These are phyloP conservation scores for Creolimax fragrantissima DNA, from an alignment of 78 protist species.

Conservation along the genomic window DNA sequence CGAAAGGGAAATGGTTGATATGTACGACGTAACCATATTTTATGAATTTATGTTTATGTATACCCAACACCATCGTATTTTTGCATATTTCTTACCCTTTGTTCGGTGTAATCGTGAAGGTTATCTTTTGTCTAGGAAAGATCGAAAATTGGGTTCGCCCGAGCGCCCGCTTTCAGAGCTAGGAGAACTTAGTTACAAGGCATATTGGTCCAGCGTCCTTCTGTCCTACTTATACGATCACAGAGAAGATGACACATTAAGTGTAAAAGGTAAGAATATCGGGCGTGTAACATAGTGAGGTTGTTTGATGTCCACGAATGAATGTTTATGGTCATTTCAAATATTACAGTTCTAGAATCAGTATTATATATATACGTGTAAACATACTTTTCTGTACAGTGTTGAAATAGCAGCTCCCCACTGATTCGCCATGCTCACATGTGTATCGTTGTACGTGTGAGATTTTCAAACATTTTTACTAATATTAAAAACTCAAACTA, in stretches of 20 bases:
- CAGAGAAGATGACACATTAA: neutral
- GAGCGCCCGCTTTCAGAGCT: conserved; percentile 96
- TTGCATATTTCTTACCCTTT: too few relatives aligned
- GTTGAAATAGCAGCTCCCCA: neutral
- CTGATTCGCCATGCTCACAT: neutral
- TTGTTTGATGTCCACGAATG: neutral
- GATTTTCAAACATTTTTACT: neutral
- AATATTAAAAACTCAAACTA: neutral
- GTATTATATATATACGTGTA: too few relatives aligned
- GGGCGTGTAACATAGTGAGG: neutral
- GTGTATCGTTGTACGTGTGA: neutral
- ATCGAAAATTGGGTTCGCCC: conserved; percentile 88
- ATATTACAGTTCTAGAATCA: too few relatives aligned
- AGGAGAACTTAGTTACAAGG: conserved; percentile 69
- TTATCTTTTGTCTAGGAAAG: conserved; percentile 81
- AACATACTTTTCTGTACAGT: too few relatives aligned
- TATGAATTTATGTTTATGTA: too few relatives aligned
- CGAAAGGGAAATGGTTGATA: too few relatives aligned
- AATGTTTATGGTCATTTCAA: neutral
- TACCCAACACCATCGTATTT: too few relatives aligned
- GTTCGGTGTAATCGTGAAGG: too few relatives aligned
- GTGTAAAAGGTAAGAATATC: neutral
- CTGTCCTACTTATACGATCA: neutral
- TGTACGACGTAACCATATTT: too few relatives aligned
- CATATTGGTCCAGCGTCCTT: neutral